Evolutionary conservation across 2,329 filamentous ascomycete species (phyloP), one percentile per base, ranked within the genome.

Genomic region (Pseudofabraea citricarpa): DNA sequence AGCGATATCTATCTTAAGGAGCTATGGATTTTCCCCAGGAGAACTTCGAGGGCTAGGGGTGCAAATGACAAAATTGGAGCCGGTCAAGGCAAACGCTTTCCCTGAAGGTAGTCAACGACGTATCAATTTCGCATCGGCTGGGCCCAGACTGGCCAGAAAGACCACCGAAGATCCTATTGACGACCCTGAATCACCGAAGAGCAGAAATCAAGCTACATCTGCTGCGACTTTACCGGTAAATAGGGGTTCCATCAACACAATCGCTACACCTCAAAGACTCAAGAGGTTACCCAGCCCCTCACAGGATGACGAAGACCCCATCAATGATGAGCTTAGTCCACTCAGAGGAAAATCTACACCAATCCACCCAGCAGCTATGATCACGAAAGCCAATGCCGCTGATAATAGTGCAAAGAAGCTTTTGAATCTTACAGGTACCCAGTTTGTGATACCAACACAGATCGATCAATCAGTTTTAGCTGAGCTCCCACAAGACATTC

Each of bases 41-140:
- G 93, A 98, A 60, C 73, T 98, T n/a, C 79, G 93, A 57, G 93
- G 93, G 1, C 72, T 98, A 8, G 93, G 93, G 0, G 78, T 97
- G 1, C 91, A 96, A 60, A 86, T 97, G 81, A 93, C 90, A 12
- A 96, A 90, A 62, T 74, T 98, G 4, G 90, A 96, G 55, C 81
- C 85, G 0, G 68, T 93, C 56, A 95, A 87, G 57, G 58, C 66
- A 1, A 68, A 74, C n/a, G 75, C 68, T 1, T 68, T 72, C 2
- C 63, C 73, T 2, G 82, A 90, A 41, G 80, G 86, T 48, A 95
- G 89, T 56, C 91, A 97, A 62, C 83, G 77, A 51, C 83, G 79
- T 38, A 71, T 97, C 16, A 79, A 75, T 26, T 96, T 96, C 67
- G 82, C 80, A 6, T 74, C 75, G 36, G 40, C 61, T 19, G 58